Evolutionary conservation across 441 rosid genomes (phyloP).

Genomic region (Erodium moschatum): DNA sequence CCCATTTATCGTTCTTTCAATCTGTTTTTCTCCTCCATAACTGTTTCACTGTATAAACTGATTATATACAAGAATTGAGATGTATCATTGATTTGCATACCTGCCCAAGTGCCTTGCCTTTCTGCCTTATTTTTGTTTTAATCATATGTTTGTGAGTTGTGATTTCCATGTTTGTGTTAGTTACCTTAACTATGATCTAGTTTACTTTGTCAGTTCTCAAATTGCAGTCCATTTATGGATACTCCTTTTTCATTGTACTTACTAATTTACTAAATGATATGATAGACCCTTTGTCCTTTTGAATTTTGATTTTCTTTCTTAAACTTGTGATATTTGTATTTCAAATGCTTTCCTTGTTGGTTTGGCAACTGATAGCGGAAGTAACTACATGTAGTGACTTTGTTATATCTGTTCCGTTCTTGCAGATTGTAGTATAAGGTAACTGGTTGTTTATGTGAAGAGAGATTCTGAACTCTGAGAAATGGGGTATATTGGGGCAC

Average conservation of each 20-base stretch:
- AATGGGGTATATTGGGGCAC: conserved; percentile 4
- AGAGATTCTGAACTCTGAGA: conserved; percentile 1
- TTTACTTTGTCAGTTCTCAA: not conserved
- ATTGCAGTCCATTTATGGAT: too few species aligned
- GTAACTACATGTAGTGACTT: too few species aligned
- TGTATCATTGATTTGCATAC: not conserved
- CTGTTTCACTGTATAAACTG: not conserved
- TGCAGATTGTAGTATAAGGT: not conserved
- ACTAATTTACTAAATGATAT: too few species aligned
- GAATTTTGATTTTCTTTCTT: not conserved
- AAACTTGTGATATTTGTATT: not conserved
- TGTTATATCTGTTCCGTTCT: not conserved
- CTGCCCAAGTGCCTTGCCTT: not conserved
- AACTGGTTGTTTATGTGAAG: not conserved
- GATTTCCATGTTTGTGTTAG: not conserved
- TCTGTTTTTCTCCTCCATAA: not conserved
- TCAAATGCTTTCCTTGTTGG: not conserved
- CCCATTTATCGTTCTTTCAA: not conserved
- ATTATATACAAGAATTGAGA: not conserved
- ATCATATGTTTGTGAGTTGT: not conserved
- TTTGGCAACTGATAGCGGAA: too few species aligned
- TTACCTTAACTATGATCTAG: not conserved
- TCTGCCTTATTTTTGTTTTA: not conserved
- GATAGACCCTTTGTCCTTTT: not conserved
- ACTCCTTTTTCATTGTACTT: too few species aligned